Evolutionary conservation across 2,329 filamentous ascomycete species (phyloP), one percentile per base, ranked within the genome.

Genomic region (Periconia digitata): DNA sequence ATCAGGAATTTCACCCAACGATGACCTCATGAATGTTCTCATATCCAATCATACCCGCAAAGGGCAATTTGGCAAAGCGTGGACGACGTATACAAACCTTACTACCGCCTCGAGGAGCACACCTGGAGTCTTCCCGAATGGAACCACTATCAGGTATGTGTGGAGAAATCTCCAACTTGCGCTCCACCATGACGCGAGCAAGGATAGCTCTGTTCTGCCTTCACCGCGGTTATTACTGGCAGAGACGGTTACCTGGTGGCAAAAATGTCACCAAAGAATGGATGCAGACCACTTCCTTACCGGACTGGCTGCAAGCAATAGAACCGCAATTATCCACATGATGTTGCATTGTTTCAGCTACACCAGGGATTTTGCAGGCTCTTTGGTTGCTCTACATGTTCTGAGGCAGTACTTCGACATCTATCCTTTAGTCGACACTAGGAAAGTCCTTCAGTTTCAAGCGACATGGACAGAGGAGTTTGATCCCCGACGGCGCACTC

Each of bases 271-370:
- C 20, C 51, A 50, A 24, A 59, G 66, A 23, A 50, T 47, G 27
- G 66, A 69, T 35, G 56, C 60, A 17, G 46, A 56, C 6, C 62
- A 60, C 2, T 71, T 67, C 42, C 52, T 51, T 1, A 55, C 55
- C 12, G 66, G 65, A 2, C 51, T 70, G 5, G 54, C 58, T 15
- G 63, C 49, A 15, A 41, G 46, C n/a, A 48, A 63, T 15, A 47
- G 53, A 12, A 58, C 54, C 12, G 65, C 63, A 6, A 56, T 69
- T 16, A 54, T 48, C 8, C 47, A 46, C 13, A 46, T 68, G 17
- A 56, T 72, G n/a, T 55, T 70, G 52, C 61, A 68, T 29, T 71
- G 66, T 50, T 71, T 72, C 54, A 64, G 63, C 50, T 66, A 62
- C 36, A 56, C 51, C 17, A 53, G 60, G 22, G 68, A 72, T 45